These are phyloP conservation scores for Epichloe amarillans DNA, from an alignment of 2,329 filamentous ascomycete species.

Conservation along the genomic window DNA sequence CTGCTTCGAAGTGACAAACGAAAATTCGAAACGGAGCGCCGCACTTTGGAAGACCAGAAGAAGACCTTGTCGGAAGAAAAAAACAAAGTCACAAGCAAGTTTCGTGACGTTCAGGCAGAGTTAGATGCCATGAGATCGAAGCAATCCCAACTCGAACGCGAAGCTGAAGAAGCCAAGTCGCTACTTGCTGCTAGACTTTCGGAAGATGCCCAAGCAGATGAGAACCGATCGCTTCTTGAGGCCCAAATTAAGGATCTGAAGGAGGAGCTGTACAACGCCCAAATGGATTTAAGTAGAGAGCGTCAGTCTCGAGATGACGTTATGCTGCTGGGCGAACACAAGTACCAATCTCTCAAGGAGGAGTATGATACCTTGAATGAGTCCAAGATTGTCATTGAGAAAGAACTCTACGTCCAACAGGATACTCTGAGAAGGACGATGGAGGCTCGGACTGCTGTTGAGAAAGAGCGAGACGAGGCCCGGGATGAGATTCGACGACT, in stretches of 20 bases:
- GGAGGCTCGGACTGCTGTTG: conserved; percentile 65
- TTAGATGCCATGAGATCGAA: conserved; percentile 76
- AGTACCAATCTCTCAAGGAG: conserved; percentile 66
- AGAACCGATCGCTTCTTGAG: conserved; percentile 73
- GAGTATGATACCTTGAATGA: conserved; percentile 83
- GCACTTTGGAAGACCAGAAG: conserved; percentile 67
- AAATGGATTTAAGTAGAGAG: conserved; percentile 81
- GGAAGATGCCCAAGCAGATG: conserved; percentile 72
- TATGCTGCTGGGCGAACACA: conserved; percentile 79
- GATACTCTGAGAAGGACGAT: conserved; percentile 78
- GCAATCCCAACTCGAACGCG: conserved; percentile 71
- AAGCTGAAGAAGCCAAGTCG: conserved; percentile 76
- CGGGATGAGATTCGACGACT: conserved; percentile 73
- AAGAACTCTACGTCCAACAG: conserved; percentile 92
- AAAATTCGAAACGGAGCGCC: conserved; percentile 69
- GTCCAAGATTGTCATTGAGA: conserved; percentile 93
- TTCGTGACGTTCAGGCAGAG: conserved; percentile 79
- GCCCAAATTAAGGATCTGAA: conserved; percentile 81
- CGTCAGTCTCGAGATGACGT: conserved; percentile 91
- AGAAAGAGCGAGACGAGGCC: conserved; percentile 80
- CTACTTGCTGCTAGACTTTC: conserved; percentile 79
- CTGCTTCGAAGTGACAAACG: conserved; percentile 75
- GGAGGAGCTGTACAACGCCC: conserved; percentile 67
- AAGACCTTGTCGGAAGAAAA: conserved; percentile 59
- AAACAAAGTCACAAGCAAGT: conserved; percentile 59